Base-by-base conservation (phyloP, 2,329 filamentous ascomycete genomes). In the Ophiostoma piceae region DNA sequence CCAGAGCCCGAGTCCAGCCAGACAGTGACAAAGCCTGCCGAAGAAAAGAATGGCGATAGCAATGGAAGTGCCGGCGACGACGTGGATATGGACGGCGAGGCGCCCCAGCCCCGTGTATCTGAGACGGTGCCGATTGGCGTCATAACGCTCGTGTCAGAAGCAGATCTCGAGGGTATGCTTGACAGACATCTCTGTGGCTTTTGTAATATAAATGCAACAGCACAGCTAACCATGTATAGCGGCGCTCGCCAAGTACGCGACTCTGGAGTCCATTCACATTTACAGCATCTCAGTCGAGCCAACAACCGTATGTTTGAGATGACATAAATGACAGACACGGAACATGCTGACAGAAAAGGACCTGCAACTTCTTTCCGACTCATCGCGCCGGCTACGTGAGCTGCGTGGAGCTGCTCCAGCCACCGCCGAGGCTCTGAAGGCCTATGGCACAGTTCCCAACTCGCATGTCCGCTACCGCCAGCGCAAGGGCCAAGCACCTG, bases 261-360 rank as follows among this genome's bases (percentile, higher is more conserved):
- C 87, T n/a, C 87, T 97, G 69, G 84, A 84, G 0, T 91, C 92
- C 0, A 89, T 97, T 71, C 92, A 97, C 75, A 81, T 98, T 62
- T 98, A 98, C 81, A 97, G 93, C 75, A 77, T 98, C 22, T 88
- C 91, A 60, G 85, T 91, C 1, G 85, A 87, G 51, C 85, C 88
- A 0, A 82, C 93, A 19, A 90, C 89, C 78, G 89, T 87, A 79
- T 57, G 77, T 68, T 0, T 39, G 8, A 8, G 22, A 22, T 29
- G 7, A 1, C 16, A 26, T 8, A 32, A 14, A 29, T 26, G n/a
- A 32, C 35, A n/a, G 16, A 14, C 16, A 2, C 35, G 11, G 16
- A 26, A 11, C n/a, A 12, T 39, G 16, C 11, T 51, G 11, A 66
- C 29, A 3, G 0, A 26, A 2, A 66, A 81, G 77, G 85, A 94